A percentile compares a stretch with the other conserved stretches of the same genome.
Evolutionary conservation across 2,329 filamentous ascomycete genomes (phyloP).

Genomic region (Domatiomyces catenatus): DNA sequence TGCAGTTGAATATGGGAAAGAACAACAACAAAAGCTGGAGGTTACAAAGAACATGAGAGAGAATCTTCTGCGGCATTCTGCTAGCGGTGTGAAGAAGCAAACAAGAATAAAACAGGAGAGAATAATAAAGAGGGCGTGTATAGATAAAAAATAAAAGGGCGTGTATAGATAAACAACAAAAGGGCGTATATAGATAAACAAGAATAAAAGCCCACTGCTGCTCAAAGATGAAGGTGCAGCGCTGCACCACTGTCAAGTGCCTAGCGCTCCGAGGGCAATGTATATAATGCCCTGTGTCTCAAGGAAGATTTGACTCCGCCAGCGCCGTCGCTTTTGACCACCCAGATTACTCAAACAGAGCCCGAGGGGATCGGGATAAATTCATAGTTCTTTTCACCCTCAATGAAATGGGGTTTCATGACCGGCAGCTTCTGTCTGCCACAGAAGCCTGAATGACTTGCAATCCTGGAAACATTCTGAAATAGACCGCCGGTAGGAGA

Average conservation of each 20-base stretch:
- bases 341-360: neutral
- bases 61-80: neutral
- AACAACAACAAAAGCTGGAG: neutral
- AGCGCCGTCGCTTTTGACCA: slow-evolving; percentile 10
- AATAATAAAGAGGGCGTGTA: too few relatives aligned
- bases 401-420: slow-evolving; percentile 27
- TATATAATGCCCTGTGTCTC: neutral
- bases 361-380: slow-evolving; percentile 24
- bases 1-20: neutral
- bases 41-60: neutral
- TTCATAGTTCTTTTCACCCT: slow-evolving; percentile 32
- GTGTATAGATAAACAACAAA: neutral
- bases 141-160: too few relatives aligned
- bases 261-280: neutral
- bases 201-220: neutral
- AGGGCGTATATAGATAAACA: neutral
- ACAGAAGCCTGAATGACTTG: slow-evolving; percentile 31
- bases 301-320: neutral
- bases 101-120: neutral
- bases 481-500: slow-evolving; percentile 25
- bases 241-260: neutral
- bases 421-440: slow-evolving; percentile 29
- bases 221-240: neutral
- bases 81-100: neutral
- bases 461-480: slow-evolving; percentile 24